Conservation (phyloP, 148 eudicot genomes). For the Rhododendron molle region DNA sequence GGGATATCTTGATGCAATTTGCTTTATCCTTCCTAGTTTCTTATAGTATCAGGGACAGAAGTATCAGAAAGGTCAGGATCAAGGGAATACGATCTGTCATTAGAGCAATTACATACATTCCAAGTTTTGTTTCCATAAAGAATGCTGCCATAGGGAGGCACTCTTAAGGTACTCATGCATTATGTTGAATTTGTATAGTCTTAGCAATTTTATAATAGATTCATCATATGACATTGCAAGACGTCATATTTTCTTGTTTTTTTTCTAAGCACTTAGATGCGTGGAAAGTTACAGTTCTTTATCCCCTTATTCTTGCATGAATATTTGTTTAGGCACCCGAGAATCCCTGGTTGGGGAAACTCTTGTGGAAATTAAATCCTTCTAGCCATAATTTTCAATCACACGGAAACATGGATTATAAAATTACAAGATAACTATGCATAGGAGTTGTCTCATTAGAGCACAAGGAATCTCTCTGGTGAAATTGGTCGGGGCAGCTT, state of each 20-base stretch:
- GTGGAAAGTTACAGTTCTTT: background rate
- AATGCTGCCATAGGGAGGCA: slow-evolving; percentile 12
- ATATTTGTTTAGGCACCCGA: background rate
- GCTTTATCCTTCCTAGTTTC: slow-evolving; percentile 19
- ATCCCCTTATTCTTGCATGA: background rate
- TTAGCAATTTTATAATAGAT: background rate
- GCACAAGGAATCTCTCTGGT: background rate
- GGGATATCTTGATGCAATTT: slow-evolving; percentile 23
- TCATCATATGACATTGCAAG: background rate
- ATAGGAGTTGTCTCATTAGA: background rate
- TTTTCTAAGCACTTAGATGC: background rate
- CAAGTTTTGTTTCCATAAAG: slow-evolving; percentile 30
- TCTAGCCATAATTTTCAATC: background rate
- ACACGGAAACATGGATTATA: background rate
- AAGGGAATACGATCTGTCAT: background rate
- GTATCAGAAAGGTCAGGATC: background rate
- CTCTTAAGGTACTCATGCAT: background rate
- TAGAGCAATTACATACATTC: slow-evolving; percentile 28
- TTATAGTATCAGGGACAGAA: slow-evolving; percentile 5
- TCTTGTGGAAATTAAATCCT: background rate
- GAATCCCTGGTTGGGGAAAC: background rate
- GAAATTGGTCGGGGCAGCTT: background rate
- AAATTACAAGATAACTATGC: background rate
- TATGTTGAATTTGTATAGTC: background rate
- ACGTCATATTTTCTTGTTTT: background rate